Evolutionary conservation across 106 monocot species (phyloP).

Genomic region (Cymbidium sinense): DNA sequence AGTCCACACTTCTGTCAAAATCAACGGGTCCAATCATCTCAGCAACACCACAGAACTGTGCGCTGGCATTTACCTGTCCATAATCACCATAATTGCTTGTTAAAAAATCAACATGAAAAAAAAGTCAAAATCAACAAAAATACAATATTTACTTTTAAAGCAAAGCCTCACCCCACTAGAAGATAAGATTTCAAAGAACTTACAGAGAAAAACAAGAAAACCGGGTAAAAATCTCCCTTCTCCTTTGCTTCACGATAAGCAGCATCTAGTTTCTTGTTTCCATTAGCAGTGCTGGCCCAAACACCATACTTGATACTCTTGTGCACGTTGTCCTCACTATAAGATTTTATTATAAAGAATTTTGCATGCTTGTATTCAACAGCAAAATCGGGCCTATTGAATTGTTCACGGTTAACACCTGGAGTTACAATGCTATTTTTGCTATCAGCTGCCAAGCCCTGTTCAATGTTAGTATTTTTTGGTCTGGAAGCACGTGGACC

Average conservation of each 20-base stretch:
- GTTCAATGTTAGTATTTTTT: conserved; percentile 27
- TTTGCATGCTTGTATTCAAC: conserved; percentile 77
- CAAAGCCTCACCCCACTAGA: not conserved
- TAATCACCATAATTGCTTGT: not conserved
- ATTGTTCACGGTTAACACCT: conserved; percentile 23
- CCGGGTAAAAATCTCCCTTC: conserved; percentile 43
- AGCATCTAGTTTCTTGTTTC: conserved; percentile 78
- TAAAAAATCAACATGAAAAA: conserved; percentile 1
- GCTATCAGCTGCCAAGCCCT: conserved; percentile 17
- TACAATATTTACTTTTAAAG: not conserved
- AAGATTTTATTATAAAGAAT: conserved; percentile 92
- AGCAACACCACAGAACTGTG: conserved; percentile 90
- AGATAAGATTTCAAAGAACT: conserved; percentile 5
- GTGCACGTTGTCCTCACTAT: conserved; percentile 95
- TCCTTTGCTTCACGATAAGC: conserved; percentile 68
- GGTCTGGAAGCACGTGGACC: conserved; percentile 50
- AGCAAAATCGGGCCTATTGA: conserved; percentile 55
- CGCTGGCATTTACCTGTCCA: conserved; percentile 56
- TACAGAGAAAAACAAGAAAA: conserved; percentile 97
- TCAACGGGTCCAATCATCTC: conserved; percentile 91
- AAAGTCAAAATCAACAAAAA: not conserved
- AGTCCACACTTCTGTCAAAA: conserved; percentile 89
- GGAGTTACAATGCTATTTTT: conserved; percentile 12
- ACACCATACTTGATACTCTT: conserved; percentile 94
- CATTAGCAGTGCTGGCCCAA: conserved; percentile 94